Conservation (phyloP, 768 basidiomycete species). For the Lentinula sp. region DNA sequence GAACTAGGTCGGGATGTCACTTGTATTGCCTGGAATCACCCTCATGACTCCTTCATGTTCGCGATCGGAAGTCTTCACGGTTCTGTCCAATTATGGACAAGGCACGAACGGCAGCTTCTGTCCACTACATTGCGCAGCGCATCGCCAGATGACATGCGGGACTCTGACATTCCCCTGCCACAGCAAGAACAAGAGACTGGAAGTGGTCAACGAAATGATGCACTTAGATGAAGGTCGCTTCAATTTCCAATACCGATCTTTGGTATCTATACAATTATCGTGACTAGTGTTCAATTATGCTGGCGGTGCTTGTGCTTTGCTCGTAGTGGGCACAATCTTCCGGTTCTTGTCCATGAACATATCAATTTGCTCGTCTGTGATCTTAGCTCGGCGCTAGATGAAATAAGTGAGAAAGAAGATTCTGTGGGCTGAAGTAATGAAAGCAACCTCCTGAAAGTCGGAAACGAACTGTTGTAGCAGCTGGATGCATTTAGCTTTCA, state of each 20-base stretch:
- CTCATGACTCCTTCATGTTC: no score
- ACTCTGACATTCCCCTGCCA: no score
- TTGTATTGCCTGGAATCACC: no score
- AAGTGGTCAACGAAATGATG: no score
- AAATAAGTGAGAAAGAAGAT: constrained; percentile 8
- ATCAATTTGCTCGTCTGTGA: constrained; percentile 73
- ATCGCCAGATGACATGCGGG: no score
- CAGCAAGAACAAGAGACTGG: no score
- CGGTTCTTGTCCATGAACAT: constrained; percentile 79
- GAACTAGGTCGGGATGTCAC: no score
- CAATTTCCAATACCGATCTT: background rate
- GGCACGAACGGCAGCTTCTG: no score
- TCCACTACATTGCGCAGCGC: no score
- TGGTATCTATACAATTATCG: background rate
- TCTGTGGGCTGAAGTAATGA: background rate
- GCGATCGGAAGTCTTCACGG: no score
- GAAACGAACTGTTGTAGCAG: constrained; percentile 77
- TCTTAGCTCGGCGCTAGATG: constrained; percentile 64
- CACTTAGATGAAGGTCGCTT: no score
- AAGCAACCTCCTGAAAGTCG: constrained; percentile 69
- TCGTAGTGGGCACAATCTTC: constrained; percentile 58
- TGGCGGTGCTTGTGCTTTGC: constrained; percentile 25
- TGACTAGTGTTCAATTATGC: background rate
- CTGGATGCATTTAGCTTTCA: constrained; percentile 86
- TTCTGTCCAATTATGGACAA: no score